These are phyloP conservation scores for Meira nashicola DNA, from an alignment of 1,284 basidiomycete species.

Conservation along the genomic window DNA sequence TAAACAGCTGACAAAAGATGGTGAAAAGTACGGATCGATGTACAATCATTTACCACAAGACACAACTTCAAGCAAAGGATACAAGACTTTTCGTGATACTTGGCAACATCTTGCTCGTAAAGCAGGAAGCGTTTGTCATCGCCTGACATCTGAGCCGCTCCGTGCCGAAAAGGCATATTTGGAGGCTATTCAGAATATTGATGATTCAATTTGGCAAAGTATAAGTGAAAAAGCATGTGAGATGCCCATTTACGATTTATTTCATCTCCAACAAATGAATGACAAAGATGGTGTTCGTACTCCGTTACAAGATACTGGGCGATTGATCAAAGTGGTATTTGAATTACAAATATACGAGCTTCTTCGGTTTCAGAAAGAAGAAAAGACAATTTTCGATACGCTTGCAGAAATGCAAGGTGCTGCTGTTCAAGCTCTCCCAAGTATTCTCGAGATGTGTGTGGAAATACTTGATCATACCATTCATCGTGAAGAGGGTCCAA, in stretches of 20 bases:
- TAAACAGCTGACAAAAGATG: conserved; percentile 16
- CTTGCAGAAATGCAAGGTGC: background rate
- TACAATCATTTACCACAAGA: background rate
- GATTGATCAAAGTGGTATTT: too few relatives aligned
- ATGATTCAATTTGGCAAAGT: background rate
- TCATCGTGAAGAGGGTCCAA: conserved; percentile 23
- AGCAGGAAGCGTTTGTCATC: background rate
- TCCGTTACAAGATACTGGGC: too few relatives aligned
- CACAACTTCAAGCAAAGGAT: conserved; percentile 13
- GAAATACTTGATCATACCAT: conserved; percentile 22
- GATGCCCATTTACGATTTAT: too few relatives aligned
- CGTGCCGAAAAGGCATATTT: too few relatives aligned
- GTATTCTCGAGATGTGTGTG: conserved; percentile 27
- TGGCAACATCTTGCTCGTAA: conserved; percentile 25
- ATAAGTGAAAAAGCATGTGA: too few relatives aligned
- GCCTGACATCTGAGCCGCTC: conserved; percentile 2
- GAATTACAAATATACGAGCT: too few relatives aligned
- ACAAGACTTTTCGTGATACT: conserved; percentile 27
- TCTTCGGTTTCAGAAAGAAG: too few relatives aligned
- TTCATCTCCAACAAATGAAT: too few relatives aligned
- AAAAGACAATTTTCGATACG: too few relatives aligned
- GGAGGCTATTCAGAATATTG: background rate
- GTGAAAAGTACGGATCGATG: conserved; percentile 1
- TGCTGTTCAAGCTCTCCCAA: conserved; percentile 14
- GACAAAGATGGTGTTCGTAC: too few relatives aligned